Base-by-base conservation (phyloP, 306 rosid genomes). In the Ammopiptanthus mongolicus region DNA sequence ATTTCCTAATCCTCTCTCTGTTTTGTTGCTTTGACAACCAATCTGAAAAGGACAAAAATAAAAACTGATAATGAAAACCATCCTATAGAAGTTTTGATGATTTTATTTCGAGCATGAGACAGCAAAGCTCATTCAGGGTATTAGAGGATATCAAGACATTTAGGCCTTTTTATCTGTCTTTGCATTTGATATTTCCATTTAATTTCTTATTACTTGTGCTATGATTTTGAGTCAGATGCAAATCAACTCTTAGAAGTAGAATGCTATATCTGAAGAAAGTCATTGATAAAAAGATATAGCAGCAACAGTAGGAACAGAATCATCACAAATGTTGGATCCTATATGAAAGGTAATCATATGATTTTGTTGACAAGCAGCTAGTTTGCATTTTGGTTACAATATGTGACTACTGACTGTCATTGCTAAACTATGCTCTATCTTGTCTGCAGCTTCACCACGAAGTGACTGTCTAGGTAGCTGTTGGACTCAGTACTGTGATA, bases 371-470 rank as follows among this genome's bases (percentile, higher is more conserved):
- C 31, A 41, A 61, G 18, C 42, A 14, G 42, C 33, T 33, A 37
- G n/a, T 37, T 59, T 41, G 28, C 67, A 51, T 78, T 39, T 44
- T 48, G 29, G 13, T 53, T 65, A 55, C 62, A 52, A 53, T 50
- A 41, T 47, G 5, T 42, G 8, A 50, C 52, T 7, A 50, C 17
- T 41, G 11, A 29, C 19, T 39, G 42, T 60, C 60, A 6, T 60
- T 69, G 41, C 76, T 71, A 36, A 64, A 51, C 17, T 14, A 28
- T 66, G 9, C 42, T 50, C 37, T 52, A 55, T 55, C 12, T 22
- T 50, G 34, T 48, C 84, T 81, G 74, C 80, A 80, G 53, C 41
- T 37, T 41, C 61, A 34, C 6, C 65, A 6, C n/a, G 34, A 69
- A 50, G 18, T 70, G 69, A 31, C 53, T 36, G 31, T 21, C n/a